Base-by-base conservation (phyloP, 2,329 filamentous ascomycete species). In the Epichloe sp. region DNA sequence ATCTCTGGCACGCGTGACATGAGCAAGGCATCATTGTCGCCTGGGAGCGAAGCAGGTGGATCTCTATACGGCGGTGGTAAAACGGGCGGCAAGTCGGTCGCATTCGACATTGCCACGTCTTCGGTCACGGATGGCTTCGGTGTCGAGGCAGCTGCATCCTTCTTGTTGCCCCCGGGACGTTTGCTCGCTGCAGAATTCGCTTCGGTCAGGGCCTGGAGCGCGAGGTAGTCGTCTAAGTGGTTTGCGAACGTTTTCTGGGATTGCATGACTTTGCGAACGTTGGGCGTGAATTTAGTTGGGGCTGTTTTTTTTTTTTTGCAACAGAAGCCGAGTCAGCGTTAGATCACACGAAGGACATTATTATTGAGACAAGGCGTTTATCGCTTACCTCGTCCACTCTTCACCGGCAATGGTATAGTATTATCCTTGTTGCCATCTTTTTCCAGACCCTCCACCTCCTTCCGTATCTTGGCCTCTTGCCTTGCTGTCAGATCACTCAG, bases 161-260 rank as follows among this genome's bases (percentile, higher is more conserved):
- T 63, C 50, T 60, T 63, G 54, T 57, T 59, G 10, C 52, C 47
- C 0, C 56, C 58, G 17, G 55, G 56, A 11, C 61, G 65, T 56
- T 65, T 66, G 53, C 52, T 63, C 7, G 44, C 37, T 54, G 54
- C 52, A 15, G 69, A 56, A 51, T 66, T 65, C 52, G 62, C 65
- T 51, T 70, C 70, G 47, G 66, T 64, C 34, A 70, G 68, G n/a
- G 71, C 68, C 53, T 74, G 71, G 58, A 80, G 70, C 8, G 86
- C 86, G 58, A 86, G 76, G 64, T 85, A 88, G 64, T 93, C 87
- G 58, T 87, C 85, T 45, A 91, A 75, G 64, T 91, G 83, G 68
- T 93, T 89, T 55, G 81, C 80, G 65, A 91, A 91, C 3, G 85
- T 88, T 70, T 91, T 88, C 62, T 88, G 85, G 26, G 83, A 88